Evolutionary conservation across 768 basidiomycete species (phyloP).

Genomic region (Gautieria morchelliformis): DNA sequence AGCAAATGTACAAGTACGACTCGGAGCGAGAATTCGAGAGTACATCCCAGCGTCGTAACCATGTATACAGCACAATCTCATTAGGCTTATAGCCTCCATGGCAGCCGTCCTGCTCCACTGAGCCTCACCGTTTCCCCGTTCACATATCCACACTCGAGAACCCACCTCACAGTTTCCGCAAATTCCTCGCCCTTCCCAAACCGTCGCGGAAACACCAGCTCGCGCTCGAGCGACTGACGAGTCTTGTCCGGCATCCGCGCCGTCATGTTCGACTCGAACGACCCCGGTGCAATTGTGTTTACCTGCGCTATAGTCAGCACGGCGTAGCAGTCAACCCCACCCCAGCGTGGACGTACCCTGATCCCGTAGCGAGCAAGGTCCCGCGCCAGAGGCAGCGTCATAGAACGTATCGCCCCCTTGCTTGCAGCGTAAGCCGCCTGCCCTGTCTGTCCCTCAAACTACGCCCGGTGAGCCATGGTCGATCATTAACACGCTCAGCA

Average conservation of each 20-base stretch:
- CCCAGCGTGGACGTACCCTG: slow-evolving; percentile 21
- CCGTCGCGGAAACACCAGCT: slow-evolving; percentile 28
- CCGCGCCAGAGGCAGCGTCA: slow-evolving; percentile 53
- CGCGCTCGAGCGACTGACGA: slow-evolving; percentile 11
- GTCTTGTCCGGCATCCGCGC: slow-evolving; percentile 18
- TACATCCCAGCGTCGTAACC: too few species aligned
- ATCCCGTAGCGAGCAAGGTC: slow-evolving; percentile 44
- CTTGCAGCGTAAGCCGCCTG: slow-evolving; percentile 47
- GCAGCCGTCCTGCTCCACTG: slow-evolving; percentile 30
- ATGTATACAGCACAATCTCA: too few species aligned
- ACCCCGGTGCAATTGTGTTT: slow-evolving; percentile 46
- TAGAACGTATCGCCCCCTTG: slow-evolving; percentile 47
- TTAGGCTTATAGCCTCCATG: background rate
- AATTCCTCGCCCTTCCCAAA: slow-evolving; percentile 43
- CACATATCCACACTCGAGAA: slow-evolving; percentile 42
- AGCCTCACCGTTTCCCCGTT: slow-evolving; percentile 45
- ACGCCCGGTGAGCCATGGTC: background rate
- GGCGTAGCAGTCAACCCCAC: background rate
- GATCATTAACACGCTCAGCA: background rate
- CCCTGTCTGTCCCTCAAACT: slow-evolving; percentile 51
- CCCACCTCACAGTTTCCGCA: slow-evolving; percentile 39
- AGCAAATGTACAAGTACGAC: too few species aligned
- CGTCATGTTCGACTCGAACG: slow-evolving; percentile 37
- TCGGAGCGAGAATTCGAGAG: too few species aligned
- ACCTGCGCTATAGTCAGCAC: slow-evolving; percentile 15